Percentiles rank a stretch among this genome's conserved stretches.
Conservation (phyloP, 140 eudicot species). For the Flaveria floridana region DNA sequence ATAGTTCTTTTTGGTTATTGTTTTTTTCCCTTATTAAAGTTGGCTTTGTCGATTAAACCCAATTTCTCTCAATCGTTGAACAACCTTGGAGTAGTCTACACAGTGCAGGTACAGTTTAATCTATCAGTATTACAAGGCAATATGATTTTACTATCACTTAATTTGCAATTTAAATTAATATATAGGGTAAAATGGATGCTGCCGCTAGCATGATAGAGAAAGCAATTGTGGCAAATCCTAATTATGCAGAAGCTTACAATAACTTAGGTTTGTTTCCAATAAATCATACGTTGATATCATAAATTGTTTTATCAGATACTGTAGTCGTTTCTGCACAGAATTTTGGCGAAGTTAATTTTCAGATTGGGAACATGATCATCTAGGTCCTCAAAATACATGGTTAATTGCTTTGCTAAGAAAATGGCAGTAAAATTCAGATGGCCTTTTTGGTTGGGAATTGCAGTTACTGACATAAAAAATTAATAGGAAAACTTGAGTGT, state of each 20-base stretch:
- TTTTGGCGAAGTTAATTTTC: not conserved
- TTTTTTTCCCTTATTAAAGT: constrained; percentile 40
- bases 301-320: constrained; percentile 5
- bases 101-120: constrained; percentile 76
- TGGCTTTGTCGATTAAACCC: constrained; percentile 92
- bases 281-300: not conserved
- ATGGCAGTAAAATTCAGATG: not conserved
- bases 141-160: constrained; percentile 12
- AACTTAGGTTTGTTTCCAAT: constrained; percentile 33
- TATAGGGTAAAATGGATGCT: constrained; percentile 97
- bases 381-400: not conserved
- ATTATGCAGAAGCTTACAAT: constrained; percentile 98
- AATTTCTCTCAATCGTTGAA: constrained; percentile 97
- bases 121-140: constrained; percentile 9
- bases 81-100: constrained; percentile 98
- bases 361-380: not conserved
- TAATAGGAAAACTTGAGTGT: not conserved
- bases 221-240: constrained; percentile 92
- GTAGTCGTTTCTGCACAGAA: not conserved
- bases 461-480: not conserved
- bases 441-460: not conserved
- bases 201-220: constrained; percentile 98
- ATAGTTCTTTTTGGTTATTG: not conserved
- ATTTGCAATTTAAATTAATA: constrained; percentile 10
- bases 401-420: not conserved